Evolutionary conservation across 177 flowering plant genomes (phyloP), one percentile per base, ranked within the genome.

Genomic region (Vitis hybrid): DNA sequence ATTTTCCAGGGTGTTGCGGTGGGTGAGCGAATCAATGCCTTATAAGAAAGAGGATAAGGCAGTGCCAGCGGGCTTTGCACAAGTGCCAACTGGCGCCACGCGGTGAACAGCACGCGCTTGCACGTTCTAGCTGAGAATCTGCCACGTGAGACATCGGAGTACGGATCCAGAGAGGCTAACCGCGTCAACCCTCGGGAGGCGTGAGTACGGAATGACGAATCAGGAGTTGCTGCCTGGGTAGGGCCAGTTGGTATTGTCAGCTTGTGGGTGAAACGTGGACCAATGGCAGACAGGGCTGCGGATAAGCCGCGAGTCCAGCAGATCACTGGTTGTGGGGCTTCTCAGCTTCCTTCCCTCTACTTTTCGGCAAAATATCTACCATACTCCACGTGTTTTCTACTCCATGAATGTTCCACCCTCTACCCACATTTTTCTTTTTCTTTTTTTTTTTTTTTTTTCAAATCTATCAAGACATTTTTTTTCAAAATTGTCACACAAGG

Each of bases 21-120:
- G 4, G 63, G 64, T 32, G 34, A 60, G 2, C 13, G 30, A 21
- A 60, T 60, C 62, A 60, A 10, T 12, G 15, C n/a, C 26, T 9
- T 10, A 11, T 59, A 60, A 60, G 40, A 23, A 60, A 60, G 62
- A 54, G 56, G 62, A 60, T 60, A 60, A 60, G 45, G 62, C 30
- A 17, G 17, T 60, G 62, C 12, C 62, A 60, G 62, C 62, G 4
- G 30, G 2, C 12, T 23, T 61, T 4, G 64, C 11, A 61, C 50
- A 14, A 32, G 19, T 61, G 50, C 64, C 18, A 61, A 50, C 64
- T 61, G 64, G 64, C 64, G 34, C 15, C n/a, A 60, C 45, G 48
- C 48, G 63, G 63, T 11, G 6, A 60, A 11, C 19, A 61, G 12
- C 64, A 40, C 51, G 50, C 64, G 64, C 19, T 6, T 10, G 3